Base-by-base conservation (phyloP, 177 flowering plant species). In the Vitis hybrid region DNA sequence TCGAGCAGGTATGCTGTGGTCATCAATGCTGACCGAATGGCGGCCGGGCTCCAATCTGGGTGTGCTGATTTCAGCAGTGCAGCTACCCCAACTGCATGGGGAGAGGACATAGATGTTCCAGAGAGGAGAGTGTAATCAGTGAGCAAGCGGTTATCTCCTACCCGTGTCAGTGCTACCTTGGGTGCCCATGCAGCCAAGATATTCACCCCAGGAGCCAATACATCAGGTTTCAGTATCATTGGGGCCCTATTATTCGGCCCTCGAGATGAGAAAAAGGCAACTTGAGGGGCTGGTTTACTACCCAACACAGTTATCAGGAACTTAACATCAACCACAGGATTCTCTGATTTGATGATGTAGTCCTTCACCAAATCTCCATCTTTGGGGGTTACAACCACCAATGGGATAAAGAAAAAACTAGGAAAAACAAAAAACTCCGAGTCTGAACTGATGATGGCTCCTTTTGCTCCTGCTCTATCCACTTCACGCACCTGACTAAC, bases 11-110 rank as follows among this genome's bases (percentile, higher is more conserved):
- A 21, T 1, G 82, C 80, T 0, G 86, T 80, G n/a, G 84, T 80
- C 86, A 80, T 83, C 73, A 80, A 56, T 15, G 84, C 84, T 1
- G 86, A 80, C 13, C 80, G 71, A 30, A 81, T 83, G 13, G 82
- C 80, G 7, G 82, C 82, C 0, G 82, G n/a, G 26, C 75, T 79
- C 82, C 82, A 83, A 23, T 81, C 80, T 9, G 50, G 77, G 72
- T 81, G 84, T 4, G 65, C 68, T 9, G 84, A 62, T 66, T 71
- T 79, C 1, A 83, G 49, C 71, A 79, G 32, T 23, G 81, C 81
- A 13, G 84, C 84, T n/a, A 79, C 21, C 15, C 82, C 84, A 48
- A 71, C 75, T 6, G 51, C 62, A 59, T 81, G 86, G 15, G 86
- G 84, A 6, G 73, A 79, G 8, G 82, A 23, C 80, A 79, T 83